Evolutionary conservation across 495 filamentous ascomycete genomes (phyloP).

Genomic region (Polyplosphaeria fusca): DNA sequence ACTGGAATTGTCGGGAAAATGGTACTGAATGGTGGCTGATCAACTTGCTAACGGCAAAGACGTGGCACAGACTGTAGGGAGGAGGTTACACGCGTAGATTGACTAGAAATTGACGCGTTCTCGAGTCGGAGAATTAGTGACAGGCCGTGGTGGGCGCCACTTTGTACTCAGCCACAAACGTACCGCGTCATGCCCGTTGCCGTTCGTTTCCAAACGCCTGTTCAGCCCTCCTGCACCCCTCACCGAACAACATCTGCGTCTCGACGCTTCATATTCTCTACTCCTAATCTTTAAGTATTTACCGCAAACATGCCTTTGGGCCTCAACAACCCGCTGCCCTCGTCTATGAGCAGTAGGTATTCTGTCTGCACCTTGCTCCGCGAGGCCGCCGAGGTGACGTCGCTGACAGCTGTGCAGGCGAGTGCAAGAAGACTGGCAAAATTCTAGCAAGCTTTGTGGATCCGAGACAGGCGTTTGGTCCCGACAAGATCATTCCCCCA

Average conservation of each 20-base stretch:
- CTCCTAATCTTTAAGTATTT: too few species aligned
- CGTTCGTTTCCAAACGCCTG: not conserved
- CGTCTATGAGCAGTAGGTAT: constrained; percentile 60
- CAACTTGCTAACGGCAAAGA: too few species aligned
- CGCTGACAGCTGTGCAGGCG: constrained; percentile 35
- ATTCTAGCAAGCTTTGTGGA: constrained; percentile 95
- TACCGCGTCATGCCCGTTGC: too few species aligned
- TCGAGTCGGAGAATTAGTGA: too few species aligned
- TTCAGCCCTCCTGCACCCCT: not conserved
- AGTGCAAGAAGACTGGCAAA: constrained; percentile 58
- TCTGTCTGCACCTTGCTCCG: constrained; percentile 2
- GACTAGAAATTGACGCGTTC: too few species aligned
- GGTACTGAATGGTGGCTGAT: too few species aligned
- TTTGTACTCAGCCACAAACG: too few species aligned
- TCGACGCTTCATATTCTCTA: too few species aligned
- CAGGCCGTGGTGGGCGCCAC: too few species aligned
- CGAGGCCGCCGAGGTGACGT: constrained; percentile 17
- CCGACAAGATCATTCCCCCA: constrained; percentile 96
- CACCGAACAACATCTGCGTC: not conserved
- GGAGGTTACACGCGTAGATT: too few species aligned
- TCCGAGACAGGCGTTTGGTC: constrained; percentile 88
- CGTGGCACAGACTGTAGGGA: too few species aligned
- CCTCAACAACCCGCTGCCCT: constrained; percentile 65
- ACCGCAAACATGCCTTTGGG: not conserved
- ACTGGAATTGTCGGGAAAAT: too few species aligned